Evolutionary conservation across 305 asterid species (phyloP).

Genomic region (Ajuga reptans): DNA sequence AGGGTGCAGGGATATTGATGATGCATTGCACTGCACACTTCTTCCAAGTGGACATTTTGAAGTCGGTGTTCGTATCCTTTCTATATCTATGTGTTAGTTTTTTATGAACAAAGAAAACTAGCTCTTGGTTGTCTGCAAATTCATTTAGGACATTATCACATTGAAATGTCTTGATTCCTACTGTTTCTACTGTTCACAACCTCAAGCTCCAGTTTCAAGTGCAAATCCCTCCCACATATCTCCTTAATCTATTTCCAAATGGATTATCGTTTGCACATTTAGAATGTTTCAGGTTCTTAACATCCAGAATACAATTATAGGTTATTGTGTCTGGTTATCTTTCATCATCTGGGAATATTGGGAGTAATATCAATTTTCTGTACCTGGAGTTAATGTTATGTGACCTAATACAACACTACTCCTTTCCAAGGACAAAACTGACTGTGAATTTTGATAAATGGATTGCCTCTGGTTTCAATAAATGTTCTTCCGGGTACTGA

Average conservation of each 20-base stretch:
- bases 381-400: background rate
- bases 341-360: background rate
- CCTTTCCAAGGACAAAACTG: background rate
- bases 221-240: background rate
- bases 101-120: background rate
- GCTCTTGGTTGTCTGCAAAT: conserved; percentile 8
- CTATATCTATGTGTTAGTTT: conserved; percentile 4
- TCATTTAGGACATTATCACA: background rate
- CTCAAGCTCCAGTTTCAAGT: background rate
- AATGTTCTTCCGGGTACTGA: background rate
- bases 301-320: background rate
- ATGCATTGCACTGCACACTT: conserved; percentile 84
- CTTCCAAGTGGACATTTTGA: conserved; percentile 91
- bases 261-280: background rate
- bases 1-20: conserved; percentile 99
- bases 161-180: background rate
- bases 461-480: background rate
- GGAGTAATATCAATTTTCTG: background rate
- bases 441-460: background rate
- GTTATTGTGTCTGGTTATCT: background rate
- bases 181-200: background rate
- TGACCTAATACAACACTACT: background rate
- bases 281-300: background rate
- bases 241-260: background rate
- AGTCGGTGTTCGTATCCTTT: conserved; percentile 99